Evolutionary conservation across 2,329 filamentous ascomycete species (phyloP).

Genomic region (Chrysoporthe austroafricana): DNA sequence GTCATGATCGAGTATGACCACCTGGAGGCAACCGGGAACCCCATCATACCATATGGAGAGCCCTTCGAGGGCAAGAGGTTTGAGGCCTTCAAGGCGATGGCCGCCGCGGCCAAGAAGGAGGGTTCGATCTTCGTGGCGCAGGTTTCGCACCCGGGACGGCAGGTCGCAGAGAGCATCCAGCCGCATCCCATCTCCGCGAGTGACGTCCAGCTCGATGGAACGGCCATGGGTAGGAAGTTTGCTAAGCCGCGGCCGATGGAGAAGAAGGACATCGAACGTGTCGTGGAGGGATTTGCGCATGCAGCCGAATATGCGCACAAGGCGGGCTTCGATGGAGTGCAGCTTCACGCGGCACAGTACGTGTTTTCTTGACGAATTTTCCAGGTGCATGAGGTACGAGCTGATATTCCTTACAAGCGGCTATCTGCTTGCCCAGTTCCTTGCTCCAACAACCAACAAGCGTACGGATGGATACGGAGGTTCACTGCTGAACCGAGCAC

Average conservation of each 20-base stretch:
- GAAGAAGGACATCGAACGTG: conserved; percentile 52
- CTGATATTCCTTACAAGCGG: conserved; percentile 34
- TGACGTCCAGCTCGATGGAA: conserved; percentile 43
- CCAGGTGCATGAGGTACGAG: background rate
- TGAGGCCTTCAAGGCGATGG: conserved; percentile 62
- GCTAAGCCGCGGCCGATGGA: conserved; percentile 55
- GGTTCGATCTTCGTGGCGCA: conserved; percentile 65
- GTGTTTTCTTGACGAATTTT: background rate
- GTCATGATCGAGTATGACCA: conserved; percentile 66
- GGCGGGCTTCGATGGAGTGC: conserved; percentile 55
- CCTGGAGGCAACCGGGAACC: conserved; percentile 59
- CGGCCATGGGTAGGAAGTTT: conserved; percentile 52
- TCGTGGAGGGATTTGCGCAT: conserved; percentile 60
- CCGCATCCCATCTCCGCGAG: conserved; percentile 45
- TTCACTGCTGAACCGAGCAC: conserved; percentile 49
- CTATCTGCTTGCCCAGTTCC: conserved; percentile 49
- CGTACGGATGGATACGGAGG: conserved; percentile 46
- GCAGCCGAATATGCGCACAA: conserved; percentile 60
- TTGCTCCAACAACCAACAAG: conserved; percentile 42
- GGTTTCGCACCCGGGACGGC: conserved; percentile 65
- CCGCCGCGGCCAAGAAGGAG: conserved; percentile 56
- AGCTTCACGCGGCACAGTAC: conserved; percentile 51
- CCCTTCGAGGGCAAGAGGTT: conserved; percentile 61
- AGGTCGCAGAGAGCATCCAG: conserved; percentile 43
- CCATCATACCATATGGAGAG: conserved; percentile 59